Base-by-base conservation (phyloP, 108 stramenopile genomes). In the Hondaea fermentalgiana region DNA sequence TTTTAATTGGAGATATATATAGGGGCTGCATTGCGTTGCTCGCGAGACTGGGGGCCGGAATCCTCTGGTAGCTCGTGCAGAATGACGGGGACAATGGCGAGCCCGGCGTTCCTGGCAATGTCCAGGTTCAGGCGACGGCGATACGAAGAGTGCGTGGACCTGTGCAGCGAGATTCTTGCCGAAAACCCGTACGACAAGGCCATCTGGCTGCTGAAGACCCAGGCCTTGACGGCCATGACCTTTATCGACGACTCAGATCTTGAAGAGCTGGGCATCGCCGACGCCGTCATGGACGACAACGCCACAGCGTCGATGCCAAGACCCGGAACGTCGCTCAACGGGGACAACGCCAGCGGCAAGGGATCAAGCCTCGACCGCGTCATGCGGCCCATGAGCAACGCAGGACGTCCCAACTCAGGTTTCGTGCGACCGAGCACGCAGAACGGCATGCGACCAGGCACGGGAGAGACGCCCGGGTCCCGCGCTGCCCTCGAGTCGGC, bases 171-270 rank as follows among this genome's bases (percentile, higher is more conserved):
- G 51, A 17, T 89, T 0, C 72, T 89, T 14, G 42, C 83, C 21
- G 23, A 88, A 14, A 89, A 89, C 29, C 72, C 89, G 5, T 87
- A 87, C 55, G 89, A 89, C 44, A 44, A 87, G 76, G 89, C 89
- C 5, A 76, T 83, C 29, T 89, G 89, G 89, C 55, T 83, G 72
- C 76, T 93, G 64, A 93, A 93, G 88, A 92, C 91, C 90, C 88
- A 90, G 8, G 92, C 94, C 10, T 55, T 94, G 59, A 94, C 92
- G 4, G 58, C 49, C 45, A 57, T 92, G 72, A 91, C 90, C 58
- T 93, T 89, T 83, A 89, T 93, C 16, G 94, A 95, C 87, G 94
- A 95, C n/a, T 93, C 93, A 3, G 94, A 95, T 59, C 76, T 94
- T 59, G 94, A 95, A 69, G 94, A 94, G 58, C 91, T 93, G 83